These are phyloP conservation scores for Suillus variegatus DNA, from an alignment of 768 basidiomycete species.

Conservation along the genomic window DNA sequence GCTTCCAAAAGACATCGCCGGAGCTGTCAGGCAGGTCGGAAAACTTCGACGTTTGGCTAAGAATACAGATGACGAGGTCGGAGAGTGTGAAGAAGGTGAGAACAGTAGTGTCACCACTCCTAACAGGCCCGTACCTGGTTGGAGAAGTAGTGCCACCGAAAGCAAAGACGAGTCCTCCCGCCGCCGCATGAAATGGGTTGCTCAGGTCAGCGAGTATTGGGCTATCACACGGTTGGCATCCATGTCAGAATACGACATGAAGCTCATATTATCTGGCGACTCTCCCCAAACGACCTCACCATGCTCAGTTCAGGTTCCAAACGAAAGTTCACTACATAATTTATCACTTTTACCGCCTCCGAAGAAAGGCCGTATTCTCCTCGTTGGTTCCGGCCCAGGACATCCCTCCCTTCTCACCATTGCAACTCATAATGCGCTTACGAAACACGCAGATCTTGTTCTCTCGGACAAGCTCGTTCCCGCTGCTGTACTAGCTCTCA, in stretches of 20 bases:
- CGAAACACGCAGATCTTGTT: slow-evolving; percentile 79
- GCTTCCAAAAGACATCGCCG: slow-evolving; percentile 71
- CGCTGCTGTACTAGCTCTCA: slow-evolving; percentile 78
- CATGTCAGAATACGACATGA: slow-evolving; percentile 70
- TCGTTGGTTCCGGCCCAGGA: slow-evolving; percentile 95
- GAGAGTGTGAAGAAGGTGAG: slow-evolving; percentile 50
- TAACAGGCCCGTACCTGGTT: slow-evolving; percentile 66
- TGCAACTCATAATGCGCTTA: slow-evolving; percentile 81
- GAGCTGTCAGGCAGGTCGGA: slow-evolving; percentile 75
- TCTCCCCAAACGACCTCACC: neutral
- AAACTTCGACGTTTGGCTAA: slow-evolving; percentile 58
- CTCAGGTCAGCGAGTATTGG: slow-evolving; percentile 98
- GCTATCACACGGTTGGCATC: slow-evolving; percentile 73
- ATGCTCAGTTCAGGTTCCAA: slow-evolving; percentile 29
- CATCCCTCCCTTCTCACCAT: slow-evolving; percentile 91
- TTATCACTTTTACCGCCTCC: slow-evolving; percentile 20
- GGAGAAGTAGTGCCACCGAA: slow-evolving; percentile 35
- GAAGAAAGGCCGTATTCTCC: slow-evolving; percentile 69
- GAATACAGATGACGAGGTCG: slow-evolving; percentile 19
- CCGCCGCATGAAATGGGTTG: slow-evolving; percentile 88
- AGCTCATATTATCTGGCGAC: slow-evolving; percentile 43
- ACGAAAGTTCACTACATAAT: slow-evolving; percentile 32
- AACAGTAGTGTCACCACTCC: slow-evolving; percentile 59
- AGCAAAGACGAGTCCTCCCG: slow-evolving; percentile 46
- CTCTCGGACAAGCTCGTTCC: slow-evolving; percentile 98